Conservation (phyloP, 345 rosid species). For the Boechera divaricarpa region DNA sequence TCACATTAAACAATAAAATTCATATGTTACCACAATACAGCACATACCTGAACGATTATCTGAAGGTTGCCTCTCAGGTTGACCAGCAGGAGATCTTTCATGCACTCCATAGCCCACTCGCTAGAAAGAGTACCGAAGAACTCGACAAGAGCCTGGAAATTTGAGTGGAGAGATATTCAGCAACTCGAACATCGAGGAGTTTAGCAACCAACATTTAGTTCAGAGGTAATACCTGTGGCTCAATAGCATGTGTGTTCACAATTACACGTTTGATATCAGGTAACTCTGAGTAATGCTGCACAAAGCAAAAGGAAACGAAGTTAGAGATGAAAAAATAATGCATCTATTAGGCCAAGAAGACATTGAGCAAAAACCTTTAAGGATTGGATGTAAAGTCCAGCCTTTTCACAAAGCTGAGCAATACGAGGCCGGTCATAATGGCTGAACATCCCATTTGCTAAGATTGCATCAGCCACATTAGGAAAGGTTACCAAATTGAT, state of each 20-base stretch:
- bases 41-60: slow-evolving; percentile 94
- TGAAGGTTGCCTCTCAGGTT: slow-evolving; percentile 98
- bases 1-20: slow-evolving; percentile 12
- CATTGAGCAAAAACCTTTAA: slow-evolving; percentile 63
- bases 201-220: slow-evolving; percentile 27
- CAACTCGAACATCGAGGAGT: slow-evolving; percentile 27
- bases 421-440: slow-evolving; percentile 98
- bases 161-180: slow-evolving; percentile 19
- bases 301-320: slow-evolving; percentile 37
- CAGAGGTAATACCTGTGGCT: slow-evolving; percentile 80
- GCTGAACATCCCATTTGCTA: slow-evolving; percentile 99
- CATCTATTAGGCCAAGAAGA: slow-evolving; percentile 18
- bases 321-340: slow-evolving; percentile 28
- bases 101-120: slow-evolving; percentile 99
- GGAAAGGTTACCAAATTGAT: slow-evolving; percentile 98
- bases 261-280: slow-evolving; percentile 99
- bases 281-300: slow-evolving; percentile 97
- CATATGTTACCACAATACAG: slow-evolving; percentile 31
- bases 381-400: slow-evolving; percentile 92
- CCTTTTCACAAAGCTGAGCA: slow-evolving; percentile 99
- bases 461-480: slow-evolving; percentile 99
- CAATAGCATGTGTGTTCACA: slow-evolving; percentile 99
- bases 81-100: slow-evolving; percentile 97
- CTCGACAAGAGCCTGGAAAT: slow-evolving; percentile 89
- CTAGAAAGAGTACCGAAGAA: slow-evolving; percentile 98